A percentile compares a stretch with the other conserved stretches of the same genome.
Conservation (phyloP, 1,284 basidiomycete genomes). For the Papiliotrema nemorosa region DNA sequence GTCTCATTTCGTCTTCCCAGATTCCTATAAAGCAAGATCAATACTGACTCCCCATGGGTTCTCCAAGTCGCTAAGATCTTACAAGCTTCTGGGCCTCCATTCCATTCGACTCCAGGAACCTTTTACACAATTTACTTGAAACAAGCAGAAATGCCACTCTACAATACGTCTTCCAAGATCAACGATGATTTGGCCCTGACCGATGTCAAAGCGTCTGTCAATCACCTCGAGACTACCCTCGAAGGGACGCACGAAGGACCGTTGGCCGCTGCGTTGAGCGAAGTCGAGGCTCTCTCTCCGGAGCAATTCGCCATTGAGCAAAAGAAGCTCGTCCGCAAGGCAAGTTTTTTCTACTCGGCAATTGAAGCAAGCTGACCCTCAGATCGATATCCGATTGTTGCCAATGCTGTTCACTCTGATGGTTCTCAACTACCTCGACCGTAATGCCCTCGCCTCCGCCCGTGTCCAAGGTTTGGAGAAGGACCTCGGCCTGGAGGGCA, state of each 20-base stretch:
- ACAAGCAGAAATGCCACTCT: too few species aligned
- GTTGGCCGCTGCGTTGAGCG: slow-evolving; percentile 6
- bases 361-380: neutral
- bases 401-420: slow-evolving; percentile 31
- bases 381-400: slow-evolving; percentile 24
- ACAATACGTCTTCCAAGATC: neutral
- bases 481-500: slow-evolving; percentile 25
- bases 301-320: slow-evolving; percentile 16
- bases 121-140: too few species aligned
- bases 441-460: slow-evolving; percentile 38
- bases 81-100: too few species aligned
- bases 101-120: too few species aligned
- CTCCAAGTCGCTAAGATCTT: too few species aligned
- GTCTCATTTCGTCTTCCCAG: too few species aligned
- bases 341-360: neutral
- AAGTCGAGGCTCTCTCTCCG: slow-evolving; percentile 16
- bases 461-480: slow-evolving; percentile 34
- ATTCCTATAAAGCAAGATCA: too few species aligned
- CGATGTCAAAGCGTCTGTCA: slow-evolving; percentile 12
- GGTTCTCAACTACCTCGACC: slow-evolving; percentile 42
- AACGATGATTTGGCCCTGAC: neutral
- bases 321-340: slow-evolving; percentile 29
- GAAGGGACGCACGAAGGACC: neutral
- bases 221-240: neutral
- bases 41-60: too few species aligned